Base-by-base conservation (phyloP, 2,329 filamentous ascomycete species). In the Raffaelea albimanens region DNA sequence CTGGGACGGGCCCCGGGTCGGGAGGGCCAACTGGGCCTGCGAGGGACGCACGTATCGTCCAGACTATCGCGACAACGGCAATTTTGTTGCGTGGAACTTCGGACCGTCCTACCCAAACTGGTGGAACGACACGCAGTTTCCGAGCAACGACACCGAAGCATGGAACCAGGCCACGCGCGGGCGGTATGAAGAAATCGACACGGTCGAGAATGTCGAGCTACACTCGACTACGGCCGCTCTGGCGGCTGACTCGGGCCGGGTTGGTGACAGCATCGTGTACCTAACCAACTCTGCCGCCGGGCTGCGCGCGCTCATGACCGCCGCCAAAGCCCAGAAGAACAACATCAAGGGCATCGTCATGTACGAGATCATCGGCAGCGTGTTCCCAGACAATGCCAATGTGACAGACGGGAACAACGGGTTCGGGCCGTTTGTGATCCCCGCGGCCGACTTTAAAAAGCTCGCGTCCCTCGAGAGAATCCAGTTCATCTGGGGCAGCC, bases 101-200 rank as follows among this genome's bases (percentile, higher is more conserved):
- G 63, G 63, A 0, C 58, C 60, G 2, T 45, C 48, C 1, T 65
- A 53, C 43, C 45, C 43, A 7, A 50, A 58, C 40, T 66, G 60
- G 55, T 66, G 60, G 61, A 56, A 57, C 5, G 61, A 59, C 46
- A 56, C 61, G 38, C 61, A 66, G 49, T 66, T 66, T 43, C 63
- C 63, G 3, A 58, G 54, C 1, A 39, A 53, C n/a, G 56, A 61
- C 46, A 40, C 50, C 3, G 57, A 57, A 4, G 50, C 61, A 2
- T 66, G 63, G 63, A 53, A 62, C 33, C 62, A 64, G 50, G 59
- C 59, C 3, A 62, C 25, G 3, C 56, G 59, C 38, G 55, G 57
- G 3, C 61, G 62, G n/a, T 66, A 66, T 46, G 54, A 61, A 16
- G 63, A 65, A 52, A 61, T 60, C 46, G 62, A 65, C 50, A 59